These are phyloP conservation scores for Fusarium incarnatum DNA, from an alignment of 2,329 filamentous ascomycete genomes.

Conservation along the genomic window DNA sequence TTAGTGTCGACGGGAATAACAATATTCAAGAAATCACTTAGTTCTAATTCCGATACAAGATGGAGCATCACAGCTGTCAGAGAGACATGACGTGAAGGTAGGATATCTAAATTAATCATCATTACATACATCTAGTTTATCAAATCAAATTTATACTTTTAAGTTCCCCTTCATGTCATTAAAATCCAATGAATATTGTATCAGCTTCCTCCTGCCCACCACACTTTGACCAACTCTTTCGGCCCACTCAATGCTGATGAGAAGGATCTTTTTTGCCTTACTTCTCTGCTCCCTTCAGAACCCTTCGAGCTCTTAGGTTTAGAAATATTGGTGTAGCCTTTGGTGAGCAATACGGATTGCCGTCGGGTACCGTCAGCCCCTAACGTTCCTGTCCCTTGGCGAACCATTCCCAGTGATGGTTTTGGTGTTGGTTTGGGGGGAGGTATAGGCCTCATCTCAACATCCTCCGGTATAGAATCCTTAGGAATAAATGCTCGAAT, in stretches of 20 bases:
- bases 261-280: conserved; percentile 34
- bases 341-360: conserved; percentile 37
- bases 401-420: conserved; percentile 32
- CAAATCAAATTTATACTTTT: conserved; percentile 32
- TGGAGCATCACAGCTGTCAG: not conserved
- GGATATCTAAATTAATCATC: conserved; percentile 24
- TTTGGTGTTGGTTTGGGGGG: conserved; percentile 27
- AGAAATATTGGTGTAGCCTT: conserved; percentile 16
- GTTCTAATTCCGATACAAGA: not conserved
- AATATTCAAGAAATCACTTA: not conserved
- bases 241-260: conserved; percentile 34
- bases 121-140: conserved; percentile 29
- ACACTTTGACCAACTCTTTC: conserved; percentile 45
- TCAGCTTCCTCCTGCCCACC: conserved; percentile 38
- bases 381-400: conserved; percentile 35
- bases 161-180: conserved; percentile 5
- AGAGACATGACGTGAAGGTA: not conserved
- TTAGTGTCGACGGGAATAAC: conserved; percentile 5
- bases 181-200: conserved; percentile 1
- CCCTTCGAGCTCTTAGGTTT: conserved; percentile 11
- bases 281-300: conserved; percentile 11
- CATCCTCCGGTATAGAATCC: conserved; percentile 36
- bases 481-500: conserved; percentile 32
- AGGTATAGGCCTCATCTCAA: conserved; percentile 43
- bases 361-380: conserved; percentile 32